Base-by-base conservation (phyloP, 2,329 filamentous ascomycete species). In the Sordariomycetes sp. region DNA sequence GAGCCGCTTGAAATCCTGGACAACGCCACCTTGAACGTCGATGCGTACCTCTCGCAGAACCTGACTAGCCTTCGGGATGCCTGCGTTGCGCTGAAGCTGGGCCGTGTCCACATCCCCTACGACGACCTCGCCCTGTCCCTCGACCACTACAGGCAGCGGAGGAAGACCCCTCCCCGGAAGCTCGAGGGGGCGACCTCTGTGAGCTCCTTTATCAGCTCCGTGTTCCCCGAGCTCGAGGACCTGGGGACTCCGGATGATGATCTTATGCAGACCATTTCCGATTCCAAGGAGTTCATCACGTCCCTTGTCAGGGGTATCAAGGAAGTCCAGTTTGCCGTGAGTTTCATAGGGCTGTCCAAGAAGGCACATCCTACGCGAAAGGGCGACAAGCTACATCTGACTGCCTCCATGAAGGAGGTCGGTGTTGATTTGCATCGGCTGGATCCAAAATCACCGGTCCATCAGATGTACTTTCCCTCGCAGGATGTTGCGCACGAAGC, bases 401-500 rank as follows among this genome's bases (percentile, higher is more conserved):
- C 61, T 67, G 81, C 92, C 52, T 91, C 93, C 7, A 96, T 96
- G 82, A 97, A 99, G 70, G 95, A 99, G 69, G 85, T 99, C 50
- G 93, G 93, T 60, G 82, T 99, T 68, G 94, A 99, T 68, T 76
- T 99, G 48, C 87, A 97, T 68, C 86, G 93, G 24, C 80, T 99
- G 58, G 93, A 99, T 69, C 87, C 90, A 50, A 93, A 90, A 65
- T 96, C 92, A 18, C 91, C 94, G 1, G 91, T 93, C 0, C 94
- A 99, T 76, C 86, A 94, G 62, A 99, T 97, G 94, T 97, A 99
- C 72, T 99, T 99, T 68, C 89, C 92, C 2, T 85, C 88, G 24
- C 87, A 90, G 61, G 94, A 97, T 68, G 86, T 97, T 66, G 94
- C 94, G 14, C 94, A 99, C 70, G 93, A 99, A 76, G 94, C 92